These are phyloP conservation scores for Aspergillus pseudoterreus DNA, from an alignment of 2,329 filamentous ascomycete genomes.

Conservation along the genomic window DNA sequence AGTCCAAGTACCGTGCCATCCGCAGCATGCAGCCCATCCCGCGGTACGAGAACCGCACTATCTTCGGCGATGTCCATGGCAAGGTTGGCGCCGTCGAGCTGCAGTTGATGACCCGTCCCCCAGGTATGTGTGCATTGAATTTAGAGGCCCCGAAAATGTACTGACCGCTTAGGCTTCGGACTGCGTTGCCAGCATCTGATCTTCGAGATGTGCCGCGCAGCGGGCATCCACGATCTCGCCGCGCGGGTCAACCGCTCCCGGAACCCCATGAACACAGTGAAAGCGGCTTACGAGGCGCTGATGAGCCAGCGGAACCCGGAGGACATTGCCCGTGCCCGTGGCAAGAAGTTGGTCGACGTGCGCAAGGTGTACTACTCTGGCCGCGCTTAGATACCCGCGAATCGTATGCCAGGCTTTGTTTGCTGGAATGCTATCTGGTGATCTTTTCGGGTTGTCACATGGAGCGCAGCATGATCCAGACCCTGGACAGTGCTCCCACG, in stretches of 20 bases:
- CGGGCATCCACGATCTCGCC: conserved; percentile 81
- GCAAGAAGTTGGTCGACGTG: conserved; percentile 94
- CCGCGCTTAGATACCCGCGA: conserved; percentile 48
- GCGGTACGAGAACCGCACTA: conserved; percentile 87
- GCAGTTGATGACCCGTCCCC: conserved; percentile 74
- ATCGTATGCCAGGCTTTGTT: background rate
- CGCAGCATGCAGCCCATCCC: conserved; percentile 90
- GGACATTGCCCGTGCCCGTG: conserved; percentile 80
- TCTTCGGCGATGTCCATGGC: conserved; percentile 75
- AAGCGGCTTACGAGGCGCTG: conserved; percentile 81
- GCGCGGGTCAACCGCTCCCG: conserved; percentile 78
- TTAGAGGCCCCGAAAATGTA: background rate
- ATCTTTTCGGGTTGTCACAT: conserved; percentile 11
- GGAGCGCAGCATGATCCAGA: conserved; percentile 3
- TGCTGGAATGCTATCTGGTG: conserved; percentile 14
- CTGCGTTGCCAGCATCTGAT: conserved; percentile 87
- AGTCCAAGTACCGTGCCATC: conserved; percentile 78
- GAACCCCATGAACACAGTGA: conserved; percentile 97
- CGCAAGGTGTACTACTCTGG: conserved; percentile 96
- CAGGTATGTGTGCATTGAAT: conserved; percentile 60
- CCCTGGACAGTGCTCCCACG: conserved; percentile 6
- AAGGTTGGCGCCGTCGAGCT: conserved; percentile 90
- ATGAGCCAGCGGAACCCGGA: conserved; percentile 82
- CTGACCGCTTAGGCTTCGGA: conserved; percentile 68
- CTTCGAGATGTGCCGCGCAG: conserved; percentile 87